Evolutionary conservation across 2,329 filamentous ascomycete genomes (phyloP).

Genomic region (Aspergillus glaucus): DNA sequence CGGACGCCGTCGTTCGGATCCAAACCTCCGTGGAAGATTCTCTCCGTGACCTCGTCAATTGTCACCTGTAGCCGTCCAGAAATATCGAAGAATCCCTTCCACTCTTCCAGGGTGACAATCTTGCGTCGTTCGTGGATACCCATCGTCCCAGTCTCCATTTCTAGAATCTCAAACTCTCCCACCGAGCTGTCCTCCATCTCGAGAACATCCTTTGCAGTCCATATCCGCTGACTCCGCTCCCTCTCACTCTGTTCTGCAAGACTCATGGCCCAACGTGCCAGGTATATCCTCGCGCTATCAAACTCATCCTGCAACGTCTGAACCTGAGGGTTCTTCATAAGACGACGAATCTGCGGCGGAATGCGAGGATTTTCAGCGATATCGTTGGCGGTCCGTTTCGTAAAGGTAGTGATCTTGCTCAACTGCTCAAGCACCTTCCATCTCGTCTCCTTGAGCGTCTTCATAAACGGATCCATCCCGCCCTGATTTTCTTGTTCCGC

Average conservation of each 20-base stretch:
- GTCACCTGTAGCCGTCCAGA: constrained; percentile 74
- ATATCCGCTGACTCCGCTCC: constrained; percentile 78
- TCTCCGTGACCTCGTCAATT: constrained; percentile 87
- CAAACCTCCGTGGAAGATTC: constrained; percentile 92
- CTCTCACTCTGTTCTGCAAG: constrained; percentile 94
- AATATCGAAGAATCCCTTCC: constrained; percentile 82
- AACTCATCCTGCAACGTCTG: constrained; percentile 96
- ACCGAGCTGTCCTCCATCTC: constrained; percentile 93
- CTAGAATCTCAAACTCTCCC: constrained; percentile 90
- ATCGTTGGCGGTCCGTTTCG: constrained; percentile 82
- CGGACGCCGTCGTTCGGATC: constrained; percentile 83
- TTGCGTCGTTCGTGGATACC: constrained; percentile 71
- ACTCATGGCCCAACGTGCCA: constrained; percentile 97
- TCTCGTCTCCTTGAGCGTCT: constrained; percentile 86
- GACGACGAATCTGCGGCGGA: constrained; percentile 75
- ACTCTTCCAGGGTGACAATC: constrained; percentile 74
- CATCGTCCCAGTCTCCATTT: constrained; percentile 66
- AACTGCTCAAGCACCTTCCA: constrained; percentile 98
- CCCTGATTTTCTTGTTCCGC: constrained; percentile 51
- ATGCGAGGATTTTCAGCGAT: constrained; percentile 85
- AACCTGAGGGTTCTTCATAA: constrained; percentile 88
- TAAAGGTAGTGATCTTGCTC: constrained; percentile 95
- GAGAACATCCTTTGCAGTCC: constrained; percentile 86
- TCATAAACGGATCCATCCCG: constrained; percentile 86
- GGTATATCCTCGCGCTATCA: constrained; percentile 87